Evolutionary conservation across 306 rosid species (phyloP).

Genomic region (Dalbergia cochinchinensis): DNA sequence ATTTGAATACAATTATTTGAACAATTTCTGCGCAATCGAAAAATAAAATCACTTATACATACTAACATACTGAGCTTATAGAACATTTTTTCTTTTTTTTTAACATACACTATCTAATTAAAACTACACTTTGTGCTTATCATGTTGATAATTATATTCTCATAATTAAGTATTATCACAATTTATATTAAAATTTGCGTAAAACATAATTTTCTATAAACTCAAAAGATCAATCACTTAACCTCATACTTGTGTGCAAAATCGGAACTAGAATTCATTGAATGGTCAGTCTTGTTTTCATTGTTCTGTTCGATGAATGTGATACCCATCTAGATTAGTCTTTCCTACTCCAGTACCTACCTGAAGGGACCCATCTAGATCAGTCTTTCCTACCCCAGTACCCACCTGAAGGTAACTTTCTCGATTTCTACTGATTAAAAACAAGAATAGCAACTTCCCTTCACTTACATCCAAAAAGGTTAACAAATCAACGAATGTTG

Average conservation of each 20-base stretch:
- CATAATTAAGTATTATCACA: background rate
- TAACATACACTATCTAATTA: too few species aligned
- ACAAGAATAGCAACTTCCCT: background rate
- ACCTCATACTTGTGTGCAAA: too few species aligned
- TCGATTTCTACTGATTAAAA: background rate
- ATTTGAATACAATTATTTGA: too few species aligned
- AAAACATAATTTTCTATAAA: background rate
- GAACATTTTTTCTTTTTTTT: too few species aligned
- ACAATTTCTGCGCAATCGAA: background rate
- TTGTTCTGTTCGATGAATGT: background rate
- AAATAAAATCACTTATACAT: too few species aligned
- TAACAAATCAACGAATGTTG: background rate
- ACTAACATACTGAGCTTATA: too few species aligned
- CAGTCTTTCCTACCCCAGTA: conserved; percentile 6
- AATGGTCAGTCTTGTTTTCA: conserved; percentile 3
- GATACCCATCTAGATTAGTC: background rate
- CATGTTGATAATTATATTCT: background rate
- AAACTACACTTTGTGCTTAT: too few species aligned
- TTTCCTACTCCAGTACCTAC: too few species aligned
- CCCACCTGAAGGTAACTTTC: background rate
- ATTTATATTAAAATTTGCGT: background rate
- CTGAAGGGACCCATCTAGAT: background rate
- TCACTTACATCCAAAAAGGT: conserved; percentile 2
- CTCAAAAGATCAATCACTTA: background rate
- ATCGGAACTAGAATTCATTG: background rate